These are phyloP conservation scores for Talaromyces amestolkiae DNA, from an alignment of 2,329 filamentous ascomycete species.

Conservation along the genomic window DNA sequence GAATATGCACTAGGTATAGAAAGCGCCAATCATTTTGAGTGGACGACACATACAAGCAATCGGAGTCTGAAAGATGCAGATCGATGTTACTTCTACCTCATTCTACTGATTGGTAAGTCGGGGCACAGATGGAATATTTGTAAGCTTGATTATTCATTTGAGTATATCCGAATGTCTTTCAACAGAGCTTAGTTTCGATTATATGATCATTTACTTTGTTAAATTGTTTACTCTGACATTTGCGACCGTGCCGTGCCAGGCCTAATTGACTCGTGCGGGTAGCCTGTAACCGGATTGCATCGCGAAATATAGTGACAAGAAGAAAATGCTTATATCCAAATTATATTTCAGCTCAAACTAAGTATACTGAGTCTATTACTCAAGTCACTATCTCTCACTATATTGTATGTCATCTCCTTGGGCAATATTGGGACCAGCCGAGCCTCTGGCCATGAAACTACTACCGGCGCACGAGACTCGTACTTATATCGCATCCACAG, in stretches of 20 bases:
- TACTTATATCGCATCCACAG: not conserved
- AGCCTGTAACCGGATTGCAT: not conserved
- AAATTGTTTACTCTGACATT: no score
- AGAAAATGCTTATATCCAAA: not conserved
- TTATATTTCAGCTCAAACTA: not conserved
- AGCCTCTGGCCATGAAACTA: not conserved
- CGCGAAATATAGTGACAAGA: not conserved
- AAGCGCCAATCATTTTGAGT: not conserved
- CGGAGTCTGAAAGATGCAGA: not conserved
- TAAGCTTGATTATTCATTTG: not conserved
- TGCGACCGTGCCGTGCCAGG: no score
- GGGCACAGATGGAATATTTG: not conserved
- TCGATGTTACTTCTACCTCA: not conserved
- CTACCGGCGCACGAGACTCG: not conserved
- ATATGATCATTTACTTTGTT: not conserved
- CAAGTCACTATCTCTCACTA: not conserved
- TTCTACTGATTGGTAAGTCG: not conserved
- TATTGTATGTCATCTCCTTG: not conserved
- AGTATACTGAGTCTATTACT: not conserved
- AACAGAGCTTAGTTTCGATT: not conserved
- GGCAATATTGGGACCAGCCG: not conserved
- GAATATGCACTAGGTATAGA: not conserved
- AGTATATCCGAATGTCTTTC: not conserved
- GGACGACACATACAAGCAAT: not conserved
- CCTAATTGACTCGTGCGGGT: not conserved